These are phyloP conservation scores for Candida silvatica DNA, from an alignment of 805 yeast species.

Conservation along the genomic window DNA sequence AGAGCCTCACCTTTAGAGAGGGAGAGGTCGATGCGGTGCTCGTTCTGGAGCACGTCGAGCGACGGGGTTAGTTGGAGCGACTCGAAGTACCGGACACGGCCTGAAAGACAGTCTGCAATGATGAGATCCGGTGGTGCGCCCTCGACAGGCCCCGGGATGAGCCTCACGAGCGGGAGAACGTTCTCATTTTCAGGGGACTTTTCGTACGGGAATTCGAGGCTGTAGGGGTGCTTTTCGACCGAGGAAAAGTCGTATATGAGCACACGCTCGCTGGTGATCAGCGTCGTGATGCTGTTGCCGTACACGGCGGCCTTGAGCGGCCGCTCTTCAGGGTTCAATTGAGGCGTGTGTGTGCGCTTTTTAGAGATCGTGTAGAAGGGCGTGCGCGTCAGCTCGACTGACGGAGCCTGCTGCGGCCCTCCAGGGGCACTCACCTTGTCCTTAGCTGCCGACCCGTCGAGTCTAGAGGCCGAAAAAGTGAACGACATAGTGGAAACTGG, in stretches of 20 bases:
- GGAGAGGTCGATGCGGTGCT: conserved; percentile 27
- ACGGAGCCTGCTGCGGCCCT: background rate
- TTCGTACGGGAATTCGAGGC: conserved; percentile 41
- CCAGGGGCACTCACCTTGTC: too few species aligned
- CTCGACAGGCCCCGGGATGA: conserved; percentile 51
- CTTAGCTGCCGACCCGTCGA: too few species aligned
- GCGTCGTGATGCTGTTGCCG: conserved; percentile 12
- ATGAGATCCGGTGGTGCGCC: conserved; percentile 60
- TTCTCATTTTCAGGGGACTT: conserved; percentile 16
- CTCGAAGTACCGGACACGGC: conserved; percentile 62
- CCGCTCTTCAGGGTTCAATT: conserved; percentile 23
- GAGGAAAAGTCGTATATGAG: conserved; percentile 65
- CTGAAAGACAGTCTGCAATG: conserved; percentile 49
- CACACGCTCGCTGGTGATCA: conserved; percentile 38
- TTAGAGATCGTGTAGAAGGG: background rate
- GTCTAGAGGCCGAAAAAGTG: too few species aligned
- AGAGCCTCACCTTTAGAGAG: conserved; percentile 47
- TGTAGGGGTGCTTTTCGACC: conserved; percentile 49
- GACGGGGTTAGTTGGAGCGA: conserved; percentile 60
- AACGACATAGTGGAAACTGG: too few species aligned
- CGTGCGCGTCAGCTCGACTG: background rate
- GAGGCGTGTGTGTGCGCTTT: conserved; percentile 30
- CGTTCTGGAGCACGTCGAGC: conserved; percentile 33
- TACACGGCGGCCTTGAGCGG: conserved; percentile 14
- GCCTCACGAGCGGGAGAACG: conserved; percentile 41